phyloP scores from a whole-genome alignment of 108 stramenopile genomes.

The Poteriospumella lacustris region DNA sequence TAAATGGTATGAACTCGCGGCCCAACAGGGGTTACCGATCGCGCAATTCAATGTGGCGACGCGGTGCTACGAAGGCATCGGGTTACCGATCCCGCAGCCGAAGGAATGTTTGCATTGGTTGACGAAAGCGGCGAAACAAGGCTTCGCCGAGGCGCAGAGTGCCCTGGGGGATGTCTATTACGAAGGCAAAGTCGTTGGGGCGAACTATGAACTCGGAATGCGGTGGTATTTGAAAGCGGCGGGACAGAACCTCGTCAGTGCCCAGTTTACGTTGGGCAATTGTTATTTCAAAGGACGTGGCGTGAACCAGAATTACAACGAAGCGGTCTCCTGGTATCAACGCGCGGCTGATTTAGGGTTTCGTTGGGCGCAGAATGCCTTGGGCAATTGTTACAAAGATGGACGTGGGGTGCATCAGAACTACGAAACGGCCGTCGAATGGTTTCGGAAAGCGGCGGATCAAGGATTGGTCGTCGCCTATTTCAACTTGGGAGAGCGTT shows the following conservation, averaged over 20 bases:
- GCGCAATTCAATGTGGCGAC: background rate
- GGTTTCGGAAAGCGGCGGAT: background rate
- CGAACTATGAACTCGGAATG: background rate
- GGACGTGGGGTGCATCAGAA: background rate
- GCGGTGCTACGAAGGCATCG: background rate
- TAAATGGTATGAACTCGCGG: background rate
- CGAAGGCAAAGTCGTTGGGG: background rate
- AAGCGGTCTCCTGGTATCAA: background rate
- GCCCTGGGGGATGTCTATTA: background rate
- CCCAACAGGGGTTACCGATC: background rate
- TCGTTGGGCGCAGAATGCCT: background rate
- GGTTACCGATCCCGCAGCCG: background rate
- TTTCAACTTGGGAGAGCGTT: too few relatives aligned
- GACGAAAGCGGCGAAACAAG: conserved; percentile 9
- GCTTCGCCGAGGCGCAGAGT: background rate
- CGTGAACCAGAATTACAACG: background rate
- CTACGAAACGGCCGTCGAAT: background rate
- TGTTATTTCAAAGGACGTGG: conserved; percentile 3
- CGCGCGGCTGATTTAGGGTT: background rate
- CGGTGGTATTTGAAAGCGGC: background rate
- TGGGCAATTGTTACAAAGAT: background rate
- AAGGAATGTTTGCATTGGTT: background rate
- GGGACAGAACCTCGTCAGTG: background rate
- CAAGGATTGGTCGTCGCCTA: too few relatives aligned
- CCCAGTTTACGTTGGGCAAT: background rate